Percentiles rank a stretch among this genome's conserved stretches.
phyloP scores from a whole-genome alignment of 2,329 filamentous ascomycete genomes.

The Huntiella bhutanensis region DNA sequence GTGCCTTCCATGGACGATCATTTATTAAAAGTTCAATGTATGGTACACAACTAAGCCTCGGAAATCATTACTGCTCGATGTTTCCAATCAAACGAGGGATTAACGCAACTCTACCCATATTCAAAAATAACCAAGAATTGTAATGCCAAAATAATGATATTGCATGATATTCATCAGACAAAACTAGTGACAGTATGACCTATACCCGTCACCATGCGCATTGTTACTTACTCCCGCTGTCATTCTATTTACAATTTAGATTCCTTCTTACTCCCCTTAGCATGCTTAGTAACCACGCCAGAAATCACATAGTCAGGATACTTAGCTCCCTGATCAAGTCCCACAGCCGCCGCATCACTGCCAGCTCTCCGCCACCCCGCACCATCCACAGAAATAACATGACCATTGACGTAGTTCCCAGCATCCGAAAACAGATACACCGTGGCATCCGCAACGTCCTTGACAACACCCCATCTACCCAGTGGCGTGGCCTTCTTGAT shows the following conservation, averaged over 20 bases:
- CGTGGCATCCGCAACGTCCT: slow-evolving; percentile 83
- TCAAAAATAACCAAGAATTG: background rate
- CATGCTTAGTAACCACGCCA: slow-evolving; percentile 19
- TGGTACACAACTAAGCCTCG: background rate
- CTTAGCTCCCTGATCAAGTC: slow-evolving; percentile 26
- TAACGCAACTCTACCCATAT: background rate
- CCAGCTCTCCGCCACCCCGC: slow-evolving; percentile 36
- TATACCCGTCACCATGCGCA: too few species aligned
- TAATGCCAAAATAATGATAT: background rate
- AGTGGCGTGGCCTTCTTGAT: slow-evolving; percentile 37
- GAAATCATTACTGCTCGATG: background rate
- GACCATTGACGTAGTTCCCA: slow-evolving; percentile 71
- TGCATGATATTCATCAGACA: background rate
- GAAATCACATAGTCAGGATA: slow-evolving; percentile 32
- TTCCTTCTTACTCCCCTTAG: slow-evolving; percentile 20
- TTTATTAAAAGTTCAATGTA: background rate
- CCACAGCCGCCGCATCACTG: slow-evolving; percentile 21
- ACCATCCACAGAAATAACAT: slow-evolving; percentile 57
- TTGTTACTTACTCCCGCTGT: too few species aligned
- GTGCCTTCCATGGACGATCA: background rate
- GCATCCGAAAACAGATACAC: slow-evolving; percentile 75
- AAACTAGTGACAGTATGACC: too few species aligned
- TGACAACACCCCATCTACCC: slow-evolving; percentile 59
- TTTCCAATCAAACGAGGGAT: background rate
- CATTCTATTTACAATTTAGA: slow-evolving; percentile 20